Base-by-base conservation (phyloP, 2,329 filamentous ascomycete species). In the Monosporascus ibericus region DNA sequence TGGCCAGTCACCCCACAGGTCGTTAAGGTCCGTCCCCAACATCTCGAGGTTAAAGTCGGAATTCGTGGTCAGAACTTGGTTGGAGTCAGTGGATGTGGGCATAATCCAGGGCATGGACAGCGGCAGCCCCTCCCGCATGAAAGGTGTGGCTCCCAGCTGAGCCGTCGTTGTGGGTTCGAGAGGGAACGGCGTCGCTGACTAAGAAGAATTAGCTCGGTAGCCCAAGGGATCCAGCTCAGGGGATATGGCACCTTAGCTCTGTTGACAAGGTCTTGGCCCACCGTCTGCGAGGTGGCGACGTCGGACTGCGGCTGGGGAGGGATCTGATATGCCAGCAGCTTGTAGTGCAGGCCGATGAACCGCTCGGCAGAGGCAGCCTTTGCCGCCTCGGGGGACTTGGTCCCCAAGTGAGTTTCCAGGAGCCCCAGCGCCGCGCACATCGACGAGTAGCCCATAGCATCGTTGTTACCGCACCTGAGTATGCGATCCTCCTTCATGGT, bases 371-470 rank as follows among this genome's bases (percentile, higher is more conserved):
- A 79, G 5, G 76, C 75, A 4, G 79, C 80, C 65, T 83, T 84
- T 52, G 81, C 81, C 7, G 72, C 72, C 57, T 82, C 78, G 17
- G 76, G 63, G 7, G 79, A 75, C 69, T 83, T 84, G 53, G 75
- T 75, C 27, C 77, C 79, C 15, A 84, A 69, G 55, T 85, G 81
- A 0, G 79, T 78, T 64, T 84, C 80, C 24, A 84, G 70, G 9
- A 85, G 70, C 3, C 81, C 81, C 25, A 78, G 72, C 1, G 81
- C 79, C 3, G 80, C 79, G 58, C 80, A 84, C 77, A 84, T 81
- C 63, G 82, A 82, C 51, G 77, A 80, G 64, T 84, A 83, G 18
- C 80, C 80, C 81, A 81, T 84, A 0, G 81, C 81, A 61, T 85
- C 81, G 60, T 82, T 81, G 68, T 84, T 84, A 17, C 81, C 81